Base-by-base conservation (phyloP, 2,329 filamentous ascomycete genomes). In the Cercospora sp. region DNA sequence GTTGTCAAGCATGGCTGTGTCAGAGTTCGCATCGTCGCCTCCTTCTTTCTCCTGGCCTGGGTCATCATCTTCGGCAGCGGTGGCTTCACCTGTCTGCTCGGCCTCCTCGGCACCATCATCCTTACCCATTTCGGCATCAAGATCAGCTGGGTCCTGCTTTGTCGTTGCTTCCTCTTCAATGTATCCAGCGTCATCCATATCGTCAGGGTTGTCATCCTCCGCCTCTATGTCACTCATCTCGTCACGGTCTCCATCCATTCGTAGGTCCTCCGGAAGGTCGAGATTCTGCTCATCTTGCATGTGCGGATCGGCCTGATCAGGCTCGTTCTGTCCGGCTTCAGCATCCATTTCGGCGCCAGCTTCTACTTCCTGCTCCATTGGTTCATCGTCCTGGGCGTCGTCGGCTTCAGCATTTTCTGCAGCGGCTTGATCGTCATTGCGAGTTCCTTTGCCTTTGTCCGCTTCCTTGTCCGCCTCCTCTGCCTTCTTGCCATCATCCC, bases 201-300 rank as follows among this genome's bases (percentile, higher is more conserved):
- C 70, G 48, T 77, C 72, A 18, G 65, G 65, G 42, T 73, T 66
- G 51, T 75, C 74, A 16, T 71, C 70, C 31, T 76, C 80, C 58
- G 82, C 81, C 10, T 79, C 80, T 53, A 80, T 75, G 70, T 87
- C 85, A 2, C 85, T 84, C 18, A 75, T 73, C 8, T 81, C 75
- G 60, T 87, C 83, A 33, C 87, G 86, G 30, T 91, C 83, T 8
- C 87, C 90, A 71, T 94, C 90, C 65, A 95, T 86, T 66, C 96
- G 89, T 84, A 97, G 90, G 71, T 97, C 92, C 51, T 97, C 93
- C 0, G 93, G 93, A 23, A 97, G 83, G 57, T 94, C 93, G 68
- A 97, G 83, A 2, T 90, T 89, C 68, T 96, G 89, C 73, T 93
- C 90, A 77, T 97, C 90, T 73, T 94, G 87, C 1, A 92, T 87